Evolutionary conservation across 106 monocot genomes (phyloP), one percentile per base, ranked within the genome.

Genomic region (Cymbidium sinense): DNA sequence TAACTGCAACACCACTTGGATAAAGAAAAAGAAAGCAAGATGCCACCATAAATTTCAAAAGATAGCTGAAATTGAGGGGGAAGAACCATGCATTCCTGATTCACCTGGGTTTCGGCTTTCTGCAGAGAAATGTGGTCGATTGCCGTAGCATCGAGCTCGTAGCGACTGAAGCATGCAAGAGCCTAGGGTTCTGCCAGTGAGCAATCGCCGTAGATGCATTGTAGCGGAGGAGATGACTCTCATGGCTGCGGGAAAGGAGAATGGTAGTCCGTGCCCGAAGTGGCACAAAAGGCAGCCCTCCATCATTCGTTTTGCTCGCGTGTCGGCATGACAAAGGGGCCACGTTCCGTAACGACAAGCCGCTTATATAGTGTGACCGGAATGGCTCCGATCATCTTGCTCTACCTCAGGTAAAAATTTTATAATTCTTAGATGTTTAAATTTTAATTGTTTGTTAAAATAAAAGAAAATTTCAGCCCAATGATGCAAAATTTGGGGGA

Each of bases 91-190:
- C 10, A 61, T 7, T 29, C 29, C 28, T 36, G 34, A 64, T 81
- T 19, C 58, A 81, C 81, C 81, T 75, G 61, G 25, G n/a, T 12
- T 61, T 30, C 75, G 81, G 64, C 62, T 62, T 50, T 25, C 47
- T 29, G 47, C 13, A 4, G 81, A 43, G 30, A 41, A 20, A 37
- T 33, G 74, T 1, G 62, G 37, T 41, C 44, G 81, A 75, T 75
- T 64, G 64, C 75, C 75, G 75, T 43, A 64, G 74, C 11, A 75
- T 29, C 64, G 62, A 29, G 30, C 43, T 43, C 65, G 64, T 23
- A 31, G 58, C 20, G 13, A 28, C 4, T 34, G 44, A 47, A 34
- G 23, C 9, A 44, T 41, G 4, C 43, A 41, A 7, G 50, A 33
- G 41, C 20, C 43, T 33, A 15, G 62, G 77, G 77, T 65, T 65